Evolutionary conservation across 805 yeast genomes (phyloP).

Genomic region (Candida sithepensis): DNA sequence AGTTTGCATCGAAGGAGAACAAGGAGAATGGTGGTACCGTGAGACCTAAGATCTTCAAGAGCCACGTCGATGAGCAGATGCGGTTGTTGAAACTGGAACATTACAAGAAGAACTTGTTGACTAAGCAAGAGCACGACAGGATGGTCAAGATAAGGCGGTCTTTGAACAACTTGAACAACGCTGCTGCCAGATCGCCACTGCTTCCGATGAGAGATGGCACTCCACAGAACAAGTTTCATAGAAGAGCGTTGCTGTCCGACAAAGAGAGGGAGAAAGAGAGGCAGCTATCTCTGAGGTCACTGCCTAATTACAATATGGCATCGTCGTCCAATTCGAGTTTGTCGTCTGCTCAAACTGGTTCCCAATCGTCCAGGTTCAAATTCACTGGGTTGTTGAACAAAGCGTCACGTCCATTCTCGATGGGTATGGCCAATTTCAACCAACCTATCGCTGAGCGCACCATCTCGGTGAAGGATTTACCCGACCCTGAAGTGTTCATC

Average conservation of each 20-base stretch:
- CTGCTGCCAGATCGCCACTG: not conserved
- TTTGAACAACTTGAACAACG: not conserved
- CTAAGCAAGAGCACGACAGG: conserved; percentile 25
- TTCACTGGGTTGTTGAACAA: conserved; percentile 35
- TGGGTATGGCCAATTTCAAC: conserved; percentile 37
- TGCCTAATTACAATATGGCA: conserved; percentile 3
- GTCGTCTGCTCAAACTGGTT: conserved; percentile 1
- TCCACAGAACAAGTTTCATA: conserved; percentile 1
- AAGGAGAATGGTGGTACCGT: conserved; percentile 33
- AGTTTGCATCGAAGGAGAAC: conserved; percentile 41
- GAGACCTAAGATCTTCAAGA: conserved; percentile 40
- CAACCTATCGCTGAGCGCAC: conserved; percentile 24
- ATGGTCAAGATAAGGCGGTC: not conserved
- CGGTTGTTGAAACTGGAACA: conserved; percentile 52
- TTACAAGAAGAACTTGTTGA: conserved; percentile 22
- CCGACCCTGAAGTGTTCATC: conserved; percentile 40
- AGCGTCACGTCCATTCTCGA: conserved; percentile 56
- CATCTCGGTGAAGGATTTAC: conserved; percentile 54
- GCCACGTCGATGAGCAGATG: conserved; percentile 44
- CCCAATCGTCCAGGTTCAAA: conserved; percentile 21
- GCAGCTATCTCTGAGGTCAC: conserved; percentile 3
- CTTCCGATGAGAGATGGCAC: conserved; percentile 1
- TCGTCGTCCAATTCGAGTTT: no score
- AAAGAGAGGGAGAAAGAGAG: not conserved
- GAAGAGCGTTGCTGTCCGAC: conserved; percentile 1